Evolutionary conservation across 2,329 filamentous ascomycete species (phyloP), one percentile per base, ranked within the genome.

Genomic region (Colletotrichum eremochloae): DNA sequence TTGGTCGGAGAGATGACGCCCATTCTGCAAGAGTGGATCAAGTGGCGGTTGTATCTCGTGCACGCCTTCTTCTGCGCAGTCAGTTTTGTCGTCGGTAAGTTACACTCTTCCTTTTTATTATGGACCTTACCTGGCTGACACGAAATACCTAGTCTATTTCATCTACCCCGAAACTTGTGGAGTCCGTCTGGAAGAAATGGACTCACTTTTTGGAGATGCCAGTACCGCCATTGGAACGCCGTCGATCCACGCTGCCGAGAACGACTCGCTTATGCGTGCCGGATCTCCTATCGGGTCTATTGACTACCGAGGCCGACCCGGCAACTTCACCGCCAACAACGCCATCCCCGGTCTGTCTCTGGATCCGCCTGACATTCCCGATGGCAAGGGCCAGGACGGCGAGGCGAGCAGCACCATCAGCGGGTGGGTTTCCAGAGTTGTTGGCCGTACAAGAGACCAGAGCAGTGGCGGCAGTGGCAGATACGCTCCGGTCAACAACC

Each of bases 161-260:
- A 90, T 97, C 76, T 99, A 98, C 81, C 96, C 96, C 40, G 96
- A 99, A 83, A 99, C 96, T 0, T 96, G 95, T 76, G 97, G 97
- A 77, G 92, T 99, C 70, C 92, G 95, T 69, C 88, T 99, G 63
- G 96, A 99, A 83, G 96, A 99, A 76, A 99, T 99, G 96, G 94
- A 97, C 80, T 89, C 91, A 3, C 84, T 99, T 20, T 99, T 99
- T 79, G 96, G 96, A 75, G 96, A 99, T 81, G 94, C 95, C 46
- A 96, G 94, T 36, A 95, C 94, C 2, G 90, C 92, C 14, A 92
- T 94, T 62, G 88, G 86, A 52, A 97, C 96, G 0, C 95, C 96
- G 1, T 90, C 91, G 56, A 87, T 94, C 1, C 88, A 91, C 71
- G 83, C 82, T 12, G 83, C 82, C 15, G 95, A 98, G 82, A 91